Evolutionary conservation across 2,329 filamentous ascomycete species (phyloP), one percentile per base, ranked within the genome.

Genomic region (Clarireedia monteithiana): DNA sequence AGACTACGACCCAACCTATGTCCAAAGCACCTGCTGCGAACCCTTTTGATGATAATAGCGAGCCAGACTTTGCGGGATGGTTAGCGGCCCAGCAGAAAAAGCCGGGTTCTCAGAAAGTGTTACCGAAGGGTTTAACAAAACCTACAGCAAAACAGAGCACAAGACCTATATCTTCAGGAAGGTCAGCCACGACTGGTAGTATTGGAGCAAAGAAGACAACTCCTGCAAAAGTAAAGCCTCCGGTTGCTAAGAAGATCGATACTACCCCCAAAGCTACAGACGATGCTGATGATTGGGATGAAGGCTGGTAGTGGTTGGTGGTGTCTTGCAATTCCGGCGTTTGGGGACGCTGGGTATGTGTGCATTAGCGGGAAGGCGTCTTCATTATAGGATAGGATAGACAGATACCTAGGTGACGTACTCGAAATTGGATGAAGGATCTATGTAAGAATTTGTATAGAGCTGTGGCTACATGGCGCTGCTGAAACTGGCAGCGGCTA

Each of bases 31-130:
- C 69, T 17, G 62, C 67, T 42, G 54, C 67, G 30, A 73, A 78
- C 6, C 78, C 85, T 0, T 92, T 87, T 61, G 89, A 92, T 58
- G 91, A 96, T 63, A 84, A 88, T 26, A 85, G 86, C 2, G 92
- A 99, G 70, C 92, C 92, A 0, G 94, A 97, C 70, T 97, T 99
- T 71, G 92, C 91, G 5, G 91, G 91, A 5, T 97, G 94, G 91
- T 72, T 97, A 23, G 91, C 89, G 12, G 91, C 91, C 12, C 90
- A 96, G 69, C 83, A 87, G 5, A 96, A 95, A 74, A 78, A 78
- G 66, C 70, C 57, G 52, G 67, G 44, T 9, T 60, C 68, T 55
- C 50, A 48, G 1, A 94, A 88, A 62, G 74, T 85, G 2, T 69
- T 97, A 54, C 91, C 92, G 0, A 99, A 95, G 72, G 92, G 92